Conservation (phyloP, 257 asterid genomes). For the Solanum microdontum region DNA sequence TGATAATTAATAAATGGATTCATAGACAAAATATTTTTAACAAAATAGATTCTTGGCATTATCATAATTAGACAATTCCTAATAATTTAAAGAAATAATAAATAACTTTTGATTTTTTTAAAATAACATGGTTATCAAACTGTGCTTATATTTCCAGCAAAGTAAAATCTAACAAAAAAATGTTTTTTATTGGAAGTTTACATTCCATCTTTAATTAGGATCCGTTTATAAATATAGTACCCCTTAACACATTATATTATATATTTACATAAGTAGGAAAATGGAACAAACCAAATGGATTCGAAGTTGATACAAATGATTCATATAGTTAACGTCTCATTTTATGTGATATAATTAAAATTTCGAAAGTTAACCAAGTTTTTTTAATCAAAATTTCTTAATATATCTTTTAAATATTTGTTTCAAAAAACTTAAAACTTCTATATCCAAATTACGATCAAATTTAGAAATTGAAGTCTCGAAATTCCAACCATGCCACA, state of each 20-base stretch:
- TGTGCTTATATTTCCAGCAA: no score
- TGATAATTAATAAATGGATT: neutral
- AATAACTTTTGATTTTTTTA: neutral
- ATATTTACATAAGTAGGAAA: neutral
- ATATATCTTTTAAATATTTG: no score
- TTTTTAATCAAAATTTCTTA: no score
- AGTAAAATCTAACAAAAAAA: neutral
- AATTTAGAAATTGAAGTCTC: neutral
- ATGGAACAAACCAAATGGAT: neutral
- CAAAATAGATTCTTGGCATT: neutral
- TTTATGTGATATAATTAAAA: no score
- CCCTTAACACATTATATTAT: neutral
- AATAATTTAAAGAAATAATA: neutral
- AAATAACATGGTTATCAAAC: neutral
- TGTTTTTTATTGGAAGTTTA: no score
- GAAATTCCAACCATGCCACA: neutral
- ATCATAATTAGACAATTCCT: neutral
- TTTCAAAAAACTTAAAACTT: no score
- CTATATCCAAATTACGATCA: neutral
- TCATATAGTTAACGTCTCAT: neutral
- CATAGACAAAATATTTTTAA: neutral
- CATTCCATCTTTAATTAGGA: neutral
- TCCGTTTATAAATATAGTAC: neutral
- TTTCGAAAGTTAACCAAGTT: no score
- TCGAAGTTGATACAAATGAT: neutral